Evolutionary conservation across 768 basidiomycete species (phyloP), one percentile per base, ranked within the genome.

Genomic region (Psilocybe azurescens): DNA sequence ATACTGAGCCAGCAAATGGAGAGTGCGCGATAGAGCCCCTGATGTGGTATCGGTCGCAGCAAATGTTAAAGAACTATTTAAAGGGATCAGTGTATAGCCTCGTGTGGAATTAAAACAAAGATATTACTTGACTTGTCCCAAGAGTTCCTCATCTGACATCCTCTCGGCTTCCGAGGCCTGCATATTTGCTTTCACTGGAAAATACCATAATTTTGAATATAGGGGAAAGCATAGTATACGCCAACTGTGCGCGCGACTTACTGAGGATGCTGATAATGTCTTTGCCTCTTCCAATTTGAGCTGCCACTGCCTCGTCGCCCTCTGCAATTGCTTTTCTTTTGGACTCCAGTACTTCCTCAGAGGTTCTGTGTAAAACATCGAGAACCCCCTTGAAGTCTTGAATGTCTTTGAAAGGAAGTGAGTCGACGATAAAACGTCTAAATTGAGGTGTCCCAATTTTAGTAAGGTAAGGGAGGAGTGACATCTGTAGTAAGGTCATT

Each of bases 221-320:
- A n/a, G 24, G 4, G 13, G 13, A 24, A 32, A 36, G 38, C 24
- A 24, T 24, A 24, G n/a, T 39, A 36, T 41, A 44, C 30, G 29
- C 29, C 28, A 39, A 7, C 29, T 2, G n/a, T 32, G 24, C 24
- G 24, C 0, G 24, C 24, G 24, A 65, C 80, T 33, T 68, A 84
- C 83, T 65, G 11, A 84, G 70, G 30, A 82, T 73, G 59, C 78
- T 83, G 64, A 83, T 78, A 18, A 84, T 74, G 64, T 84, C 83
- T 57, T 79, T 80, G 11, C 80, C 80, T 60, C 74, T 71, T 9
- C 74, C 77, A 28, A 79, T 73, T 57, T 79, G 73, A 28, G 64
- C 63, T 10, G 69, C 59, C 3, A 77, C 62, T 2, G 71, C 76
- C 29, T 74, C 72, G 53, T 79, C 77, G n/a, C 77, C 77, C 24